Conservation (phyloP, 257 asterid species). For the Solanum bulbocastanum region DNA sequence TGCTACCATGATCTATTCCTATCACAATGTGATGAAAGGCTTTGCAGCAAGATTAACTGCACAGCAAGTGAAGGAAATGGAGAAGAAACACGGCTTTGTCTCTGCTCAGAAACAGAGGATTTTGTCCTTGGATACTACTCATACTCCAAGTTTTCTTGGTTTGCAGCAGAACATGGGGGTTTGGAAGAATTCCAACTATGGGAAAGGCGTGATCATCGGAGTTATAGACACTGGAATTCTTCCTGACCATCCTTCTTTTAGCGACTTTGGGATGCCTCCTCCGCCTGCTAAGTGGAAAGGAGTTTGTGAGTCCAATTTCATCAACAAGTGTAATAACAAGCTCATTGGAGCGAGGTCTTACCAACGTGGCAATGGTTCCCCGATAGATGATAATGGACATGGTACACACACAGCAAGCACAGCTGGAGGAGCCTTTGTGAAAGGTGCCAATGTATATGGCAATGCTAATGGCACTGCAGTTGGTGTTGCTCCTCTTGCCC, state of each 20-base stretch:
- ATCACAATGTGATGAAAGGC: slow-evolving; percentile 29
- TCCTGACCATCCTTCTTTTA: slow-evolving; percentile 40
- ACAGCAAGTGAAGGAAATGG: slow-evolving; percentile 23
- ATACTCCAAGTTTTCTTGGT: slow-evolving; percentile 35
- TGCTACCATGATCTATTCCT: slow-evolving; percentile 13
- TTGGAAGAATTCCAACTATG: slow-evolving; percentile 40
- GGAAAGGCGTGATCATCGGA: slow-evolving; percentile 42
- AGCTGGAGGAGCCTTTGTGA: slow-evolving; percentile 45
- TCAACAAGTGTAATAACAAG: slow-evolving; percentile 26
- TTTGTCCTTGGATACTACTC: slow-evolving; percentile 32
- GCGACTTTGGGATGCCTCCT: slow-evolving; percentile 36
- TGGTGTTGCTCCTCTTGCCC: slow-evolving; percentile 53
- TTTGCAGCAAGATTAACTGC: slow-evolving; percentile 34
- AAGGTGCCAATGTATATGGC: slow-evolving; percentile 35
- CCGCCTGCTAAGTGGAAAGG: slow-evolving; percentile 49
- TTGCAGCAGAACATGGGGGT: slow-evolving; percentile 28
- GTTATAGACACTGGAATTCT: slow-evolving; percentile 31
- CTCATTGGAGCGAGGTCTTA: slow-evolving; percentile 38
- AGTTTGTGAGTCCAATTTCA: slow-evolving; percentile 15
- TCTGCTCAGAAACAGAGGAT: slow-evolving; percentile 21
- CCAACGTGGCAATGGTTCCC: neutral
- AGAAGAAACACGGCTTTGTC: slow-evolving; percentile 12
- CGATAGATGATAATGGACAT: slow-evolving; percentile 27
- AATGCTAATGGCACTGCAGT: slow-evolving; percentile 38
- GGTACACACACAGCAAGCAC: slow-evolving; percentile 47